phyloP scores from a whole-genome alignment of 192 early-diverging fungal genomes.

The Backusella luteola region DNA sequence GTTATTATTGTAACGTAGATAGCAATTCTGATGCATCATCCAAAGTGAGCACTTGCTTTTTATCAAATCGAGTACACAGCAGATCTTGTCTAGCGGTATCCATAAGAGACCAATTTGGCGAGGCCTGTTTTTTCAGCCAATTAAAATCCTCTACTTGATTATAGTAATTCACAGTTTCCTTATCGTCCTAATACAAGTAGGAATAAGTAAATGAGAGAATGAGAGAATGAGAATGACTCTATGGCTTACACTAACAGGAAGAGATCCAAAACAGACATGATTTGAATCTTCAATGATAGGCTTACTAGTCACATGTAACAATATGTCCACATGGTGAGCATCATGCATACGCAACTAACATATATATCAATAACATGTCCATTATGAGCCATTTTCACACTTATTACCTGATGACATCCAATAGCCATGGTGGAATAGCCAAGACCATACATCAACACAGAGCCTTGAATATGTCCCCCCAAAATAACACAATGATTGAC shows the following conservation, averaged over 20 bases:
- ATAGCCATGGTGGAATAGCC: slow-evolving; percentile 58
- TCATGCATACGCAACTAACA: slow-evolving; percentile 81
- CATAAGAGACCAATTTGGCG: slow-evolving; percentile 74
- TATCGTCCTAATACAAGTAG: background rate
- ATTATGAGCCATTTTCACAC: background rate
- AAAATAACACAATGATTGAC: slow-evolving; percentile 67
- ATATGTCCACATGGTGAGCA: slow-evolving; percentile 59
- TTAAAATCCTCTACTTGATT: slow-evolving; percentile 86
- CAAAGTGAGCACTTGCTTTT: background rate
- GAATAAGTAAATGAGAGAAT: background rate
- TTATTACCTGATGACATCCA: slow-evolving; percentile 74
- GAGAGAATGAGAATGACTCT: background rate
- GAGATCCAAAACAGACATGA: slow-evolving; percentile 67
- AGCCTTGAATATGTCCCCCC: slow-evolving; percentile 65
- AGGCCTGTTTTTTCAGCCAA: slow-evolving; percentile 78
- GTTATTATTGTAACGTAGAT: background rate
- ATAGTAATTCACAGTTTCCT: slow-evolving; percentile 38
- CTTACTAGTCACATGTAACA: slow-evolving; percentile 69
- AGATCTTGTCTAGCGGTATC: slow-evolving; percentile 1
- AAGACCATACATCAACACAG: slow-evolving; percentile 69
- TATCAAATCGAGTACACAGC: background rate
- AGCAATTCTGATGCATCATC: background rate
- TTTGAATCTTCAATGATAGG: slow-evolving; percentile 87
- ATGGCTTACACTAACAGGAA: slow-evolving; percentile 25
- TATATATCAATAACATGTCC: background rate